These are phyloP conservation scores for Pseudocercospora macadamiae DNA, from an alignment of 2,329 filamentous ascomycete species.

Conservation along the genomic window DNA sequence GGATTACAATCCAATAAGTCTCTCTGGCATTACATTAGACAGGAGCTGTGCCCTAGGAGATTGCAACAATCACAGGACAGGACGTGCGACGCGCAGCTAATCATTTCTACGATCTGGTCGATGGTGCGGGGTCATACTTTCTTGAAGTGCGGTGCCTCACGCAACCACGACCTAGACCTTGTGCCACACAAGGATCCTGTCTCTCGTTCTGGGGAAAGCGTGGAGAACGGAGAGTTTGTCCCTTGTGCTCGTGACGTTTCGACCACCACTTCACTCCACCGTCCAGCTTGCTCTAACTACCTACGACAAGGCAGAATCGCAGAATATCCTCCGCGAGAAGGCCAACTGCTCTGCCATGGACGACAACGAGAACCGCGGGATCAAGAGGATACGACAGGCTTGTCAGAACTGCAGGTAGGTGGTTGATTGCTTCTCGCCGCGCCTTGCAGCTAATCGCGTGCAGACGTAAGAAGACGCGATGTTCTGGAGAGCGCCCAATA, in stretches of 20 bases:
- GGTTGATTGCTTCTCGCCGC: neutral
- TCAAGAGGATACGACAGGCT: constrained; percentile 15
- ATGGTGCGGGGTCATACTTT: constrained; percentile 2
- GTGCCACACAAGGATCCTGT: neutral
- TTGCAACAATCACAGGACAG: too few relatives aligned
- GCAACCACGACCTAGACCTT: neutral
- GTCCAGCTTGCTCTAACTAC: neutral
- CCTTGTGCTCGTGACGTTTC: neutral
- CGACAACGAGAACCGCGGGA: neutral
- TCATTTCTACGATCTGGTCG: neutral
- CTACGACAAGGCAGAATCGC: neutral
- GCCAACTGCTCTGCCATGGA: neutral
- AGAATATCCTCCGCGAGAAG: neutral
- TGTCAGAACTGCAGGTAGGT: constrained; percentile 13
- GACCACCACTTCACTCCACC: neutral
- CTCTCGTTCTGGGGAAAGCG: neutral
- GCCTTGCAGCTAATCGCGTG: neutral
- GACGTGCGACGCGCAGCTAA: neutral
- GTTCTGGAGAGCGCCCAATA: constrained; percentile 10
- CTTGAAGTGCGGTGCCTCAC: neutral
- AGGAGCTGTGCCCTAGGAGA: too few relatives aligned
- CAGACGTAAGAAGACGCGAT: constrained; percentile 15
- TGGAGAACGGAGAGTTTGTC: neutral
- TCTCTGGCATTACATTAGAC: too few relatives aligned
- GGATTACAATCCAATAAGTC: too few relatives aligned